Evolutionary conservation across 228 moss, liverwort and hornwort species (phyloP), one percentile per base, ranked within the genome.

Genomic region (Sphagnum fallax): DNA sequence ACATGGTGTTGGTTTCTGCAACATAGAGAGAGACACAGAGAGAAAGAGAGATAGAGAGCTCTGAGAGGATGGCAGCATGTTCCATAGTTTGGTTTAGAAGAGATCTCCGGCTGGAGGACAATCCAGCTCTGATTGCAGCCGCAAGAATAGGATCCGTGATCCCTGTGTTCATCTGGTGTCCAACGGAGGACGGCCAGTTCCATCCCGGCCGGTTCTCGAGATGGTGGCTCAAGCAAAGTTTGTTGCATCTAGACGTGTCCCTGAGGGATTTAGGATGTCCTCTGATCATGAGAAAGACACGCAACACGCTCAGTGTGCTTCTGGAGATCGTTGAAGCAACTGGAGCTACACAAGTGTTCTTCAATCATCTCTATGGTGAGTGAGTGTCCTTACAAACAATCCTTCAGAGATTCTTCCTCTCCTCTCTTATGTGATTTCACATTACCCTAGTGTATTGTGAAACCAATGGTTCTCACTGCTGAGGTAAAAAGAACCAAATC

Each of bases 221-320:
- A 83, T 98, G 97, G 97, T 98, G 97, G 97, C 74, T 98, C 52
- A 98, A 98, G 76, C 87, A 93, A 78, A 98, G 97, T 79, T 77
- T 98, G 77, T 79, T 64, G 12, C 87, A 90, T 59, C 70, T 98
- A 74, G 90, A 98, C 50, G 10, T 74, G 15, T 93, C 97, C 15
- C 69, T 98, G 52, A 88, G 74, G 80, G 90, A 73, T 74, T 74
- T 98, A 49, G 97, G 97, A 69, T 88, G 93, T 69, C 87, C 91
- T 51, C 72, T 98, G 74, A 74, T 98, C 10, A 75, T 98, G 87
- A 87, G 91, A 53, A 93, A 80, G 76, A 80, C 90, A 1, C 69
- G 68, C 8, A 90, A 98, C 69, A 81, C 97, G 14, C 74, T 98
- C 4, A 76, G 64, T 47, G 90, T 90, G 52, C 90, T 98, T 62